A percentile compares a stretch with the other conserved stretches of the same genome.
Conservation (phyloP, 2,329 filamentous ascomycete species). For the Cercospora citrullina region DNA sequence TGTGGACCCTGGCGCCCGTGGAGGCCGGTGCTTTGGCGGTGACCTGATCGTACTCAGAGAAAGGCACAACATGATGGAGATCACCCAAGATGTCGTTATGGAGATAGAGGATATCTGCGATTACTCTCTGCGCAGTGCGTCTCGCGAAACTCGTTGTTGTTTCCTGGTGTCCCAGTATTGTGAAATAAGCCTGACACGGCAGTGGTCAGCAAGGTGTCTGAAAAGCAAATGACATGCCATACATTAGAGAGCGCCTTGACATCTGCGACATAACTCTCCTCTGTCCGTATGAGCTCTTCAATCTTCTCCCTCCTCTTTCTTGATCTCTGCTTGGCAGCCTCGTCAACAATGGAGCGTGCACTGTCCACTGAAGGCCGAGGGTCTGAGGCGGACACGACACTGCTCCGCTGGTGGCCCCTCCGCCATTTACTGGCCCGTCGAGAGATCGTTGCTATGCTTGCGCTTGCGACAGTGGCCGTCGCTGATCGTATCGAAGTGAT, state of each 20-base stretch:
- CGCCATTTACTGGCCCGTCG: constrained; percentile 56
- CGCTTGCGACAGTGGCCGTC: constrained; percentile 72
- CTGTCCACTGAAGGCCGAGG: constrained; percentile 64
- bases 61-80: constrained; percentile 69
- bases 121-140: constrained; percentile 33
- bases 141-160: constrained; percentile 33
- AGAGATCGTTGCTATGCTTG: constrained; percentile 66
- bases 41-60: constrained; percentile 54
- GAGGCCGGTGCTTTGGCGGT: constrained; percentile 17
- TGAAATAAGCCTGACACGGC: constrained; percentile 45
- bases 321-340: constrained; percentile 68
- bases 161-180: constrained; percentile 37
- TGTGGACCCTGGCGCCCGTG: constrained; percentile 41
- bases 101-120: constrained; percentile 72
- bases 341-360: constrained; percentile 58
- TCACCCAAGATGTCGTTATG: constrained; percentile 80
- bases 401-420: constrained; percentile 60
- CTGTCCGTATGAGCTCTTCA: constrained; percentile 81
- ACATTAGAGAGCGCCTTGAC: constrained; percentile 85
- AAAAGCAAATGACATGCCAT: constrained; percentile 37
- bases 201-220: not conserved
- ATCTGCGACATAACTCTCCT: constrained; percentile 85
- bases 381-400: constrained; percentile 63
- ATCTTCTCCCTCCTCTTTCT: constrained; percentile 75
- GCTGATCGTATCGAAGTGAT: constrained; percentile 80